phyloP scores from a whole-genome alignment of 2,329 filamentous ascomycete species.

The Cordyceps cateniannulata region DNA sequence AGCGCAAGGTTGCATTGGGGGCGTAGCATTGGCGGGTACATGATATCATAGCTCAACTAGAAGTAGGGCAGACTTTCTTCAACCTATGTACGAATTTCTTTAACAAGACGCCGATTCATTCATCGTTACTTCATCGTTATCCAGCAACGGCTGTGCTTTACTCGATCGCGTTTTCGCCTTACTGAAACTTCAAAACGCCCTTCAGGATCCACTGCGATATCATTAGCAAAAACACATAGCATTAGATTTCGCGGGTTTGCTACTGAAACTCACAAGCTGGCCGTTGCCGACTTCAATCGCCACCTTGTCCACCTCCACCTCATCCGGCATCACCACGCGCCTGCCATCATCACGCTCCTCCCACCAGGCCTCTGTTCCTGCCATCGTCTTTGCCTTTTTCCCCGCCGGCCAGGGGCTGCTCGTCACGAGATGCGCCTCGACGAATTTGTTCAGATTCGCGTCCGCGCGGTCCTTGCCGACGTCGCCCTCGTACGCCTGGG shows the following conservation, averaged over 20 bases:
- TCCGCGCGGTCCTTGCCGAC: conserved; percentile 71
- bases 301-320: conserved; percentile 69
- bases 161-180: neutral
- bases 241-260: too few relatives aligned
- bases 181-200: conserved; percentile 41
- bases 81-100: neutral
- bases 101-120: neutral
- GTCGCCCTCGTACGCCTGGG: conserved; percentile 67
- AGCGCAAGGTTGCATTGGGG: conserved; percentile 30
- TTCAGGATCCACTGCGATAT: conserved; percentile 56
- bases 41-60: neutral
- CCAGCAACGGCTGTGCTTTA: neutral
- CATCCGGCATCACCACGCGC: conserved; percentile 69
- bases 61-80: neutral
- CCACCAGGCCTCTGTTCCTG: conserved; percentile 71
- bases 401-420: conserved; percentile 67
- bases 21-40: conserved; percentile 20
- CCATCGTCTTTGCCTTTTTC: conserved; percentile 58
- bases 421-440: conserved; percentile 77
- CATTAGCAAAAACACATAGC: conserved; percentile 14
- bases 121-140: conserved; percentile 4
- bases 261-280: conserved; percentile 53
- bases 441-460: conserved; percentile 70
- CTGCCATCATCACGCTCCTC: conserved; percentile 62
- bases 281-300: conserved; percentile 78